phyloP scores from a whole-genome alignment of 2,329 filamentous ascomycete species.

The Neopestalotiopsis rosae region DNA sequence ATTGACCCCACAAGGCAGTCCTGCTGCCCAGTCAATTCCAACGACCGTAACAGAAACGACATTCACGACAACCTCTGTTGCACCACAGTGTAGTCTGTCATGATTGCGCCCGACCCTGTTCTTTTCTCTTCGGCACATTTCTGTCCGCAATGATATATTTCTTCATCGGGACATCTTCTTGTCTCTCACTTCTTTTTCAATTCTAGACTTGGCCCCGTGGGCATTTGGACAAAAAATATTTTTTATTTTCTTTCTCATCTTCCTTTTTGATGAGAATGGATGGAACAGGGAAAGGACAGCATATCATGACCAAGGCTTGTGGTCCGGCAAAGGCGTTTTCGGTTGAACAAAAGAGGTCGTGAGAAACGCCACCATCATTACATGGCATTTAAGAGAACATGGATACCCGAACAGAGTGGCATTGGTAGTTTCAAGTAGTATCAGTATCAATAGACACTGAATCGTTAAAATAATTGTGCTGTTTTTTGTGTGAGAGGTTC shows the following conservation, averaged over 20 bases:
- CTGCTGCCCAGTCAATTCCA: background rate
- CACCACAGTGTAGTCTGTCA: slow-evolving; percentile 18
- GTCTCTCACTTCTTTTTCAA: slow-evolving; percentile 32
- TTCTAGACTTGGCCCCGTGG: slow-evolving; percentile 33
- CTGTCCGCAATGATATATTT: slow-evolving; percentile 17
- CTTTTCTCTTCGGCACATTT: slow-evolving; percentile 22
- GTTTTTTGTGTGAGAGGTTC: background rate
- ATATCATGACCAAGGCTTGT: slow-evolving; percentile 18
- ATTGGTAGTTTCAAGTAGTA: background rate
- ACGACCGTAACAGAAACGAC: slow-evolving; percentile 23
- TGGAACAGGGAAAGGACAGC: slow-evolving; percentile 22
- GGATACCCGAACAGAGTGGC: slow-evolving; percentile 5
- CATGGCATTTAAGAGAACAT: slow-evolving; percentile 9
- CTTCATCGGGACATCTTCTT: slow-evolving; percentile 20
- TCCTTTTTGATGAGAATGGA: slow-evolving; percentile 21
- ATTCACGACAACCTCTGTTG: slow-evolving; percentile 20
- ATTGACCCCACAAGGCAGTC: slow-evolving; percentile 16
- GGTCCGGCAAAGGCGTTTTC: slow-evolving; percentile 20
- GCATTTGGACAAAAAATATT: slow-evolving; percentile 30
- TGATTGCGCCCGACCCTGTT: slow-evolving; percentile 22
- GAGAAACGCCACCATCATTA: slow-evolving; percentile 10
- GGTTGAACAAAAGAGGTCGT: slow-evolving; percentile 14
- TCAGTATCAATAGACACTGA: slow-evolving; percentile 5
- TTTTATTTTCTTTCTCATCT: slow-evolving; percentile 20
- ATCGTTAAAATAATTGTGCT: background rate